Base-by-base conservation (phyloP, 2,329 filamentous ascomycete genomes). In the Colletotrichum tofieldiae region DNA sequence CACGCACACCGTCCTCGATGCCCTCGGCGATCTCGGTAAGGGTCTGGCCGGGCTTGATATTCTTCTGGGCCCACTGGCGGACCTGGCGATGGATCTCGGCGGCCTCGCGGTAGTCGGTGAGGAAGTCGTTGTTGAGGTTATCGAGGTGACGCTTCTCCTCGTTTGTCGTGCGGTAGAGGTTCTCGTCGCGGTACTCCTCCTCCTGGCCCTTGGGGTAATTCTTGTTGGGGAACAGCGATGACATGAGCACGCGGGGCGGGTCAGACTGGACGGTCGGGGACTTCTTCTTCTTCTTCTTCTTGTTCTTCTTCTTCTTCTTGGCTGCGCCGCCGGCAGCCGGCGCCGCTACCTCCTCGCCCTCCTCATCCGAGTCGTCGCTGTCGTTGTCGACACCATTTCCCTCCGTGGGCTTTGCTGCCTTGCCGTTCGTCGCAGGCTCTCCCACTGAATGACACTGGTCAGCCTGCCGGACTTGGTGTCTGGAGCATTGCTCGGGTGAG, bases 61-160 rank as follows among this genome's bases (percentile, higher is more conserved):
- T 92, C 81, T 92, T 92, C 82, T 94, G 92, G 8, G 93, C 94
- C 88, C 93, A 95, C 81, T 94, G 92, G 64, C 94, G 92, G 73
- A 96, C 94, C 81, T 97, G 93, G 71, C 94, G 91, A 82, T 97
- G 94, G 23, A 94, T 90, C 84, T 97, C 94, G 29, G 94, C 93
- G 58, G 91, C 94, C 78, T 95, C 89, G 74, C 94, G 92, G 81
- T 95, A 97, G 78, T 97, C 94, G 72, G 88, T 87, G 65, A 97
- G 83, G 84, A 94, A 96, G 75, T 96, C 93, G 62, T 51, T 74
- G 73, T 75, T 75, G 43, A 75, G 72, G 78, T 93, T 93, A 81
- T 95, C 93, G 65, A 95, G 87, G 78, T 96, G 91, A 65, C 94
- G 90, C 85, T 95, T 95, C 86, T 97, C 94, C 82, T 96, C 94